phyloP scores from a whole-genome alignment of 179 eudicot genomes.

The Spergularia azorica region DNA sequence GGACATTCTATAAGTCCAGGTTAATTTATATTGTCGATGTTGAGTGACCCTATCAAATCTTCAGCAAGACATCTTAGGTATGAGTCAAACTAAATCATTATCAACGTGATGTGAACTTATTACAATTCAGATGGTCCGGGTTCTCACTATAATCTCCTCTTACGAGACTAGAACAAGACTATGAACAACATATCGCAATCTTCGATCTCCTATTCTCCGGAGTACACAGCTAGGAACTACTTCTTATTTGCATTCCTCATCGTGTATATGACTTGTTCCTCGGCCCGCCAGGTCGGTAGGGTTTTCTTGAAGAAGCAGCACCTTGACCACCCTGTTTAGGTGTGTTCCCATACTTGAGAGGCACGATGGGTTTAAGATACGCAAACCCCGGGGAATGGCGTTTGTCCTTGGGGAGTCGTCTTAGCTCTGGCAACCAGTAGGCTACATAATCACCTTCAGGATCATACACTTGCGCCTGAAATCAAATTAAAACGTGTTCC shows the following conservation, averaged over 20 bases:
- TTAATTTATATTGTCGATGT: no score
- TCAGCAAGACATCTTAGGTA: no score
- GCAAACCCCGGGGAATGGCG: slow-evolving; percentile 69
- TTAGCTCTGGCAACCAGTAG: slow-evolving; percentile 77
- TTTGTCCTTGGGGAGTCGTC: slow-evolving; percentile 61
- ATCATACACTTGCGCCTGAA: slow-evolving; percentile 80
- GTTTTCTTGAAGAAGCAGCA: slow-evolving; percentile 15
- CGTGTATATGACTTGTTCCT: slow-evolving; percentile 13
- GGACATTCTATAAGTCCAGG: no score
- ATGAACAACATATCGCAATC: not conserved
- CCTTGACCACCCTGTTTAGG: slow-evolving; percentile 25
- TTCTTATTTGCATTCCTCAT: not conserved
- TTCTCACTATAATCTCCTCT: no score
- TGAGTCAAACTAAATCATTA: no score
- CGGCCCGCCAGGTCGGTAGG: slow-evolving; percentile 3
- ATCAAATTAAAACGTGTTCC: not conserved
- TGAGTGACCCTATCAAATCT: no score
- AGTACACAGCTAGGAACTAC: not conserved
- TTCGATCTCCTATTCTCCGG: not conserved
- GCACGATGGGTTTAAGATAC: slow-evolving; percentile 65
- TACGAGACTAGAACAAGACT: no score
- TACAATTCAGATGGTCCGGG: no score
- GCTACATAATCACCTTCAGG: slow-evolving; percentile 83
- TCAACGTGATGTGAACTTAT: no score
- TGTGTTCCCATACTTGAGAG: slow-evolving; percentile 56